Evolutionary conservation across 805 yeast genomes (phyloP).

Genomic region (Zygosaccharomyces lentus): DNA sequence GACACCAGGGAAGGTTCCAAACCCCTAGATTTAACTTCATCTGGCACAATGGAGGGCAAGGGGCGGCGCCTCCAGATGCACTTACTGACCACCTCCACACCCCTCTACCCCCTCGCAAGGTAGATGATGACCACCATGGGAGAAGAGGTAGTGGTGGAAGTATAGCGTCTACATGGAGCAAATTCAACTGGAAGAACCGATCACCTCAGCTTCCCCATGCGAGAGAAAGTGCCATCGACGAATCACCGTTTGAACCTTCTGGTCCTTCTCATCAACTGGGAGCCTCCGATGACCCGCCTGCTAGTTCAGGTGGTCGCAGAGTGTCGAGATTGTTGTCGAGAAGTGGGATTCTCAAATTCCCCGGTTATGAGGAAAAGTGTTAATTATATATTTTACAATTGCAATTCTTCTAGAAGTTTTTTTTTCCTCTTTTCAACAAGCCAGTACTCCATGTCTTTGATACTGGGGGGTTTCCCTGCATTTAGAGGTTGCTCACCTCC

Average conservation of each 20-base stretch:
- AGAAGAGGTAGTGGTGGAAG: constrained; percentile 22
- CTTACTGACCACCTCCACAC: constrained; percentile 1
- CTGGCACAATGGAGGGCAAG: constrained; percentile 21
- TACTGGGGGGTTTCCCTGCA: constrained; percentile 29
- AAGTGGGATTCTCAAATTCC: constrained; percentile 25
- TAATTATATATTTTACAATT: constrained; percentile 9
- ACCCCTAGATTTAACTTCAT: constrained; percentile 28
- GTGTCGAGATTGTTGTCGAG: constrained; percentile 28
- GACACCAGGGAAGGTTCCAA: constrained; percentile 12
- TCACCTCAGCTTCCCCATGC: constrained; percentile 13
- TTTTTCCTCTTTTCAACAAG: constrained; percentile 44
- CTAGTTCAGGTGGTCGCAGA: constrained; percentile 20
- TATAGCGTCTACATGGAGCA: constrained; percentile 22
- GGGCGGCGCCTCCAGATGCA: constrained; percentile 5
- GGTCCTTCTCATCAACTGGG: constrained; percentile 10
- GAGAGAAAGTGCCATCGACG: constrained; percentile 5
- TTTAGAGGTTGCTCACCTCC: neutral
- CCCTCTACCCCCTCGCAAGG: neutral
- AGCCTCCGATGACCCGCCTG: constrained; percentile 9
- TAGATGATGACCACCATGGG: constrained; percentile 9
- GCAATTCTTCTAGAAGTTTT: constrained; percentile 37
- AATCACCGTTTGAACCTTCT: constrained; percentile 5
- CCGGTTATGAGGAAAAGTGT: constrained; percentile 23
- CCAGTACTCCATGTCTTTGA: constrained; percentile 42
- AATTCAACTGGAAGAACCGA: constrained; percentile 13